These are phyloP conservation scores for Metschnikowia rubicola DNA, from an alignment of 805 yeast species.

Conservation along the genomic window DNA sequence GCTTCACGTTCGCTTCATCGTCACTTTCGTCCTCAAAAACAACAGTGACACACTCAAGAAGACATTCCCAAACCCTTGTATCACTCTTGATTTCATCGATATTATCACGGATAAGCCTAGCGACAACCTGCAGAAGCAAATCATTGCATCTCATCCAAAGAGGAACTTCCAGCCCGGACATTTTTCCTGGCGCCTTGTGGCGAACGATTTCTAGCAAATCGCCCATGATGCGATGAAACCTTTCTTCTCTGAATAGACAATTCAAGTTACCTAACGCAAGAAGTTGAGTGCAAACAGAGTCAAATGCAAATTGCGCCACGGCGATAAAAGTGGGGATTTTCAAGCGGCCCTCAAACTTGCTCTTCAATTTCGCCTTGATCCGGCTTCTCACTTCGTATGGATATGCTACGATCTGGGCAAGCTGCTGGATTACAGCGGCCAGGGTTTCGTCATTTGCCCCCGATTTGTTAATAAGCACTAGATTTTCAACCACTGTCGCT, in stretches of 20 bases:
- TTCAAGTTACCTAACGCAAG: constrained; percentile 24
- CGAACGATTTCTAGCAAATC: constrained; percentile 53
- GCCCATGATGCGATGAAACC: constrained; percentile 43
- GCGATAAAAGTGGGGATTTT: constrained; percentile 65
- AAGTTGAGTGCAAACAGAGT: constrained; percentile 39
- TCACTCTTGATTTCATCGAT: constrained; percentile 8
- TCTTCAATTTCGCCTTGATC: constrained; percentile 51
- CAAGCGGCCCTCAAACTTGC: constrained; percentile 30
- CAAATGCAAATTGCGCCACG: constrained; percentile 47
- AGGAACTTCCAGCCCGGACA: constrained; percentile 20
- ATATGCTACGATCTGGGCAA: constrained; percentile 49
- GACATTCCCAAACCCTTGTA: constrained; percentile 36
- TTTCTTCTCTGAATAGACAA: constrained; percentile 41
- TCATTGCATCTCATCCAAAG: constrained; percentile 52
- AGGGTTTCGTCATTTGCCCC: constrained; percentile 31
- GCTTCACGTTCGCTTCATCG: constrained; percentile 46
- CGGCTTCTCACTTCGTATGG: constrained; percentile 61
- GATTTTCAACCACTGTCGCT: constrained; percentile 47
- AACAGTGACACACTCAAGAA: constrained; percentile 39
- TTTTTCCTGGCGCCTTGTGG: constrained; percentile 37
- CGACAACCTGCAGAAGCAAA: constrained; percentile 35
- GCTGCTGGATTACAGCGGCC: constrained; percentile 48
- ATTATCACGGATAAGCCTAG: constrained; percentile 24
- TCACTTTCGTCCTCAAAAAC: constrained; percentile 36
- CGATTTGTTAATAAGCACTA: constrained; percentile 30